Conservation (phyloP, 805 yeast genomes). For the Metschnikowia kofuensis region DNA sequence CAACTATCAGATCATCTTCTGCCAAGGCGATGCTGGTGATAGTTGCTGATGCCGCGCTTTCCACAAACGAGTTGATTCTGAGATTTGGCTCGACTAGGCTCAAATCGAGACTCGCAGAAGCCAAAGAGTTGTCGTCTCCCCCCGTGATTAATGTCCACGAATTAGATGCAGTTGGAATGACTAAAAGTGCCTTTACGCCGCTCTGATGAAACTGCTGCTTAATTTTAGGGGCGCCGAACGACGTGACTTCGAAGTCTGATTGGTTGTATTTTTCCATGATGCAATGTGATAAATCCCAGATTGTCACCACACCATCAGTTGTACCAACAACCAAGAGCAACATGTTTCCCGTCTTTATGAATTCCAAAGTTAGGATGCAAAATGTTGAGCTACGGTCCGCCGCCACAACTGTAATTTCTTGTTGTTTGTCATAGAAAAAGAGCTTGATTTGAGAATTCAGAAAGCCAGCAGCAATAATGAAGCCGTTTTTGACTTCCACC, state of each 20-base stretch:
- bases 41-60: conserved; percentile 80
- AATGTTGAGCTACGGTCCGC: conserved; percentile 63
- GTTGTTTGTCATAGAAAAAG: conserved; percentile 50
- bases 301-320: conserved; percentile 76
- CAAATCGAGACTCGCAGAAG: conserved; percentile 21
- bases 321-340: conserved; percentile 51
- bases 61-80: conserved; percentile 31
- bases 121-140: conserved; percentile 86
- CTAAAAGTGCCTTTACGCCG: conserved; percentile 66
- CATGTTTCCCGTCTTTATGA: conserved; percentile 31
- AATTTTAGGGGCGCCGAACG: conserved; percentile 28
- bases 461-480: conserved; percentile 66
- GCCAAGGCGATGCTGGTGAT: conserved; percentile 59
- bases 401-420: conserved; percentile 42
- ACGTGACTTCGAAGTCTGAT: neutral
- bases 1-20: conserved; percentile 31
- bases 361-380: conserved; percentile 65
- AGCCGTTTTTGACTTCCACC: conserved; percentile 42
- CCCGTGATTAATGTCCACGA: conserved; percentile 58
- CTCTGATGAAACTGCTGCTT: conserved; percentile 74
- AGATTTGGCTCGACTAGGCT: conserved; percentile 13
- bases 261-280: neutral
- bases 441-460: conserved; percentile 78
- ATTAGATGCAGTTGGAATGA: conserved; percentile 14
- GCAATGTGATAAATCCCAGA: conserved; percentile 51